A percentile compares a stretch with the other conserved stretches of the same genome.
These are phyloP conservation scores for Ceratocystis cacaofunesta DNA, from an alignment of 2,329 filamentous ascomycete genomes.

Conservation along the genomic window DNA sequence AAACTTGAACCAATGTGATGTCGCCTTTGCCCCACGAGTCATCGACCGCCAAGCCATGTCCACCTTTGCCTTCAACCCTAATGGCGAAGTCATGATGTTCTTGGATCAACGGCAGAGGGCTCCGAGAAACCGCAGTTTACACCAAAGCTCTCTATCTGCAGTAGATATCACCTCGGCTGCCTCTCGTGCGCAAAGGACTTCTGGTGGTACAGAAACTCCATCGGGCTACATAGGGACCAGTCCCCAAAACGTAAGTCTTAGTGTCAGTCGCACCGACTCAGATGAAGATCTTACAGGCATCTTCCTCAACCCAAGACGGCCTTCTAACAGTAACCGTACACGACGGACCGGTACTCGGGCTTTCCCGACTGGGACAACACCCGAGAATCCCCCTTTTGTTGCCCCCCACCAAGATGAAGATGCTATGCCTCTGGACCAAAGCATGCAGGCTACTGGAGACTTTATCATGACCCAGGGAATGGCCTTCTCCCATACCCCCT, in stretches of 20 bases:
- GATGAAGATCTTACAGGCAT: slow-evolving; percentile 49
- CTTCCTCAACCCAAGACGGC: slow-evolving; percentile 29
- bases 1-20: slow-evolving; percentile 48
- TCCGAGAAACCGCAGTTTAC: background rate
- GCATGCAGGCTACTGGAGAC: slow-evolving; percentile 40
- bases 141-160: background rate
- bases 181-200: slow-evolving; percentile 29
- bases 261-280: slow-evolving; percentile 46
- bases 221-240: slow-evolving; percentile 34
- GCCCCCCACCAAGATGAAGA: slow-evolving; percentile 28
- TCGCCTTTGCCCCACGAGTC: slow-evolving; percentile 47
- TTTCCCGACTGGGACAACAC: slow-evolving; percentile 1
- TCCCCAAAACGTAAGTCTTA: slow-evolving; percentile 35
- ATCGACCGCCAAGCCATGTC: slow-evolving; percentile 49
- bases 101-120: slow-evolving; percentile 40
- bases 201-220: slow-evolving; percentile 24
- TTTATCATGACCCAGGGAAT: slow-evolving; percentile 48
- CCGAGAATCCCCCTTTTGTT: slow-evolving; percentile 20
- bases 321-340: background rate
- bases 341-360: background rate
- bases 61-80: slow-evolving; percentile 43
- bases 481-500: slow-evolving; percentile 43
- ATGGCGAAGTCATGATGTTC: slow-evolving; percentile 45
- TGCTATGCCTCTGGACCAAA: slow-evolving; percentile 40
- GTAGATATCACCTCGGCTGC: background rate